phyloP scores from a whole-genome alignment of 176 grass and related monocot genomes.

The Musa beccarii region DNA sequence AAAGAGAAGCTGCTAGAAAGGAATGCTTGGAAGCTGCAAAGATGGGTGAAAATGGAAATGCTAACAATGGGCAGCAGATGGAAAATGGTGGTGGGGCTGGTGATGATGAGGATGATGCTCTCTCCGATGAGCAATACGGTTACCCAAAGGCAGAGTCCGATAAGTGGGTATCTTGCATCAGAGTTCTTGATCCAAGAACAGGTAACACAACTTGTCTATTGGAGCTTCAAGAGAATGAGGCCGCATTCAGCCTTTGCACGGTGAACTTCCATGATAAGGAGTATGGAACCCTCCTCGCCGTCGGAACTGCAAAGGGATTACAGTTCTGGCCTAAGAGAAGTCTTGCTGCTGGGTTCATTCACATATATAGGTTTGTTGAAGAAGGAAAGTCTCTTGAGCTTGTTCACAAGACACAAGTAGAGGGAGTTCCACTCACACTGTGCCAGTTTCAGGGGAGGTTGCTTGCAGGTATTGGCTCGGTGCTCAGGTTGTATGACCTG shows the following conservation, averaged over 20 bases:
- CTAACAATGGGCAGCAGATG: conserved; percentile 53
- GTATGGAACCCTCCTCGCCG: conserved; percentile 74
- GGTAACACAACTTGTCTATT: conserved; percentile 78
- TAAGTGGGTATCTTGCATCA: conserved; percentile 93
- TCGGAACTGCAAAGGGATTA: conserved; percentile 89
- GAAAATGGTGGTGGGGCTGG: conserved; percentile 67
- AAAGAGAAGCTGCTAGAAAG: conserved; percentile 78
- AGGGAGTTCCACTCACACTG: conserved; percentile 78
- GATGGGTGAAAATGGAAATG: conserved; percentile 62
- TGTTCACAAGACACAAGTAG: conserved; percentile 96
- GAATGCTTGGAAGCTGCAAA: conserved; percentile 73
- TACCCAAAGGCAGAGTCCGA: conserved; percentile 90
- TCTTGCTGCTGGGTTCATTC: conserved; percentile 75
- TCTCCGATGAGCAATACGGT: conserved; percentile 93
- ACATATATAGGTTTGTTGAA: conserved; percentile 96
- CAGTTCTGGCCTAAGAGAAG: conserved; percentile 83
- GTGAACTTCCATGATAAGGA: conserved; percentile 99
- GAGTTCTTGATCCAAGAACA: conserved; percentile 90
- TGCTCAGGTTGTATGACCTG: conserved; percentile 89
- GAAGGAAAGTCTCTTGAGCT: conserved; percentile 86
- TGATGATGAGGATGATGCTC: conserved; percentile 49
- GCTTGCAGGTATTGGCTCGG: conserved; percentile 77
- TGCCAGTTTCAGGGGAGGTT: conserved; percentile 88
- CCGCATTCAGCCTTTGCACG: conserved; percentile 81
- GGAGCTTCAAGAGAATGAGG: conserved; percentile 90